Evolutionary conservation across 2,329 filamentous ascomycete species (phyloP).

Genomic region (Fusarium neocosmosporiellum): DNA sequence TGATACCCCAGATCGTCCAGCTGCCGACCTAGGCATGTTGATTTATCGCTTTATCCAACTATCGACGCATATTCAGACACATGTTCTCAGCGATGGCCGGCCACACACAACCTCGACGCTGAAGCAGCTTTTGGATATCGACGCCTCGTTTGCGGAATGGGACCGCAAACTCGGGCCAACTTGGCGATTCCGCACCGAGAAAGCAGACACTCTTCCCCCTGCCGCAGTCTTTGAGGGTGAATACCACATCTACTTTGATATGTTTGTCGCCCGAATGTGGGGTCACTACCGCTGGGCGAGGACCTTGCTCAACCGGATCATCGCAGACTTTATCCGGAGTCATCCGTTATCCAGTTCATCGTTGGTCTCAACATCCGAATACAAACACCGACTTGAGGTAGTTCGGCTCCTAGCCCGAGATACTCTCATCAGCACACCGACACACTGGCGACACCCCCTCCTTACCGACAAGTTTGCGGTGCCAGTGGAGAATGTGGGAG

Average conservation of each 20-base stretch:
- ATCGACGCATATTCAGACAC: slow-evolving; percentile 49
- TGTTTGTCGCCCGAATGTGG: slow-evolving; percentile 67
- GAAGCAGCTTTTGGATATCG: slow-evolving; percentile 53
- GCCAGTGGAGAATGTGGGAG: slow-evolving; percentile 50
- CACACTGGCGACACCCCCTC: slow-evolving; percentile 63
- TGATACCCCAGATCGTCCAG: slow-evolving; percentile 51
- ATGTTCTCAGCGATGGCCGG: slow-evolving; percentile 52
- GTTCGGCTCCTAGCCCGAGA: slow-evolving; percentile 56
- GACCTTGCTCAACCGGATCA: slow-evolving; percentile 63
- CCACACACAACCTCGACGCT: slow-evolving; percentile 50
- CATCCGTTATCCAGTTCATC: slow-evolving; percentile 53
- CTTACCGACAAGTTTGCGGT: slow-evolving; percentile 52
- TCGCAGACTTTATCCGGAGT: slow-evolving; percentile 54
- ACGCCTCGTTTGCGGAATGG: slow-evolving; percentile 54
- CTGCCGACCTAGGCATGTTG: slow-evolving; percentile 54
- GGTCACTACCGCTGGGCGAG: slow-evolving; percentile 70
- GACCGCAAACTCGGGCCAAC: slow-evolving; percentile 48
- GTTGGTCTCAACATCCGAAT: slow-evolving; percentile 46
- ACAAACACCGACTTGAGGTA: slow-evolving; percentile 46
- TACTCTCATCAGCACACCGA: slow-evolving; percentile 58
- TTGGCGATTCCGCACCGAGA: slow-evolving; percentile 53
- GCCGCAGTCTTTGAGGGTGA: slow-evolving; percentile 61
- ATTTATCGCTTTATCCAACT: slow-evolving; percentile 56
- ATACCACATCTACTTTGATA: slow-evolving; percentile 66
- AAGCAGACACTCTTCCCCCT: slow-evolving; percentile 48